These are phyloP conservation scores for Botrytis pseudocinerea DNA, from an alignment of 2,329 filamentous ascomycete species.

Conservation along the genomic window DNA sequence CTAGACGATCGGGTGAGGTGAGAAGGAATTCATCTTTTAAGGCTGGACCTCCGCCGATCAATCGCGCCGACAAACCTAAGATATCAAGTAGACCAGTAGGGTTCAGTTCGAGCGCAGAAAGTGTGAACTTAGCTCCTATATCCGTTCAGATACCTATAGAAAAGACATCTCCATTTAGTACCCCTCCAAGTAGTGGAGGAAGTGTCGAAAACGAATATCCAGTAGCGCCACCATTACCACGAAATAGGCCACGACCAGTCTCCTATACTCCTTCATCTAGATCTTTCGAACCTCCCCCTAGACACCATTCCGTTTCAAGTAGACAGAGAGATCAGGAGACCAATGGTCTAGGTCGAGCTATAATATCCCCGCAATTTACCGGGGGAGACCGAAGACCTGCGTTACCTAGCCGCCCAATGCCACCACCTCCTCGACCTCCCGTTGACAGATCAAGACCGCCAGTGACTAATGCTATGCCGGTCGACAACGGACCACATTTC, in stretches of 20 bases:
- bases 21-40: conserved; percentile 47
- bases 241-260: conserved; percentile 53
- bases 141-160: conserved; percentile 27
- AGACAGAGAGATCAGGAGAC: conserved; percentile 48
- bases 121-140: conserved; percentile 32
- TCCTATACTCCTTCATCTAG: conserved; percentile 42
- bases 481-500: conserved; percentile 23
- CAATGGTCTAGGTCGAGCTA: conserved; percentile 44
- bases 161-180: conserved; percentile 76
- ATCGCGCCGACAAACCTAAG: conserved; percentile 77
- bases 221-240: conserved; percentile 49
- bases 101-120: conserved; percentile 41
- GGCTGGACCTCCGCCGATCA: conserved; percentile 68
- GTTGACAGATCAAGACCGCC: conserved; percentile 34
- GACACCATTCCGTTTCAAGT: conserved; percentile 51
- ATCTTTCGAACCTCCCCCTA: conserved; percentile 53
- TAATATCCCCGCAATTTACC: conserved; percentile 46
- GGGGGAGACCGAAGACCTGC: conserved; percentile 48
- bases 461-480: conserved; percentile 24
- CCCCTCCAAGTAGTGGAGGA: conserved; percentile 74
- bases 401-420: conserved; percentile 45
- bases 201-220: conserved; percentile 56
- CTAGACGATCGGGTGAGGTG: conserved; percentile 61
- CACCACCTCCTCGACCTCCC: conserved; percentile 36
- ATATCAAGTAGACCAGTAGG: conserved; percentile 46